Base-by-base conservation (phyloP, 1,284 basidiomycete species). In the Termitomyces sp. region DNA sequence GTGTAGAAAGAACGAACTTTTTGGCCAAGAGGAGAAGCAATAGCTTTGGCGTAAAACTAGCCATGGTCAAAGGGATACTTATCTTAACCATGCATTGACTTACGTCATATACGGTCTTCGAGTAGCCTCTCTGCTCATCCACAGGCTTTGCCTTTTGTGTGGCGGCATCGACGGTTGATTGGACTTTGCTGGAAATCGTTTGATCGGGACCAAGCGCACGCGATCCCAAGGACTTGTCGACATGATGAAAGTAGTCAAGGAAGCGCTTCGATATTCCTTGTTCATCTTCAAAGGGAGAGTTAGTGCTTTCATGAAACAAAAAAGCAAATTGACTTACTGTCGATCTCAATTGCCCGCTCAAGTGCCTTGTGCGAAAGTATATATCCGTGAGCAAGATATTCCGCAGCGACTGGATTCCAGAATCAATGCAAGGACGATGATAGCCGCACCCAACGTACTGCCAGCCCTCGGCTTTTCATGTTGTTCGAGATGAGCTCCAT, bases 331-430 rank as follows among this genome's bases (percentile, higher is more conserved):
- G 46, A 5, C 85, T 63, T 63, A 91, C 89, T 73, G 72, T 96
- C 93, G 50, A 94, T 75, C 57, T 94, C 90, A 65, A 98, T 97
- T 24, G 94, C 92, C 59, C 85, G 84, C 62, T 89, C 79, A 46
- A 97, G 77, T 59, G 94, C 81, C 54, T 80, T 68, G 67, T 97
- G 94, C 21, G 86, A 86, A 39, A 97, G 79, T 45, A 68, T 67
- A 73, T 97, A 97, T 2, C 94, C 94, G 66, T 82, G 84, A 1
- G 91, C 88, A 36, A 98, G 82, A 71, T 94, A 93, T 69, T 96
- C 94, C 38, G 94, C 94, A 19, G 88, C 88, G 64, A 95, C 91
- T 77, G 41, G 7, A 31, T 26, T 0, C 43, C 39, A 34, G 40
- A 0, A 30, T n/a, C 5, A 28, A 19, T 52, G 9, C 40, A 36